These are phyloP conservation scores for Aspergillus glaucus DNA, from an alignment of 2,329 filamentous ascomycete species.

Conservation along the genomic window DNA sequence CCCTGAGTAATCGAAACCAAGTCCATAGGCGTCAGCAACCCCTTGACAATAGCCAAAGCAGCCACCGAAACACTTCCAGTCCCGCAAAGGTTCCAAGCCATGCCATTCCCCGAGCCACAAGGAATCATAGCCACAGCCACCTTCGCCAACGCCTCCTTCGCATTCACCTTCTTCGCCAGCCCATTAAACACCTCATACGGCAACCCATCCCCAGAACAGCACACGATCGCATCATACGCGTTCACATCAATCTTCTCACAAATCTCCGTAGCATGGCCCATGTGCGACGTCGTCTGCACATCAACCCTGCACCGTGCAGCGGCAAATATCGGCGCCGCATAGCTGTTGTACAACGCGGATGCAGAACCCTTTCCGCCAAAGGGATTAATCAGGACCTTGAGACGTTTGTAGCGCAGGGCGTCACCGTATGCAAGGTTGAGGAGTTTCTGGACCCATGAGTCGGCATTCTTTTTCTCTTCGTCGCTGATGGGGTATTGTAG, in stretches of 20 bases:
- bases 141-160: conserved; percentile 64
- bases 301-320: conserved; percentile 74
- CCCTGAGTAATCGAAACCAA: conserved; percentile 84
- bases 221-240: conserved; percentile 75
- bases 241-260: conserved; percentile 69
- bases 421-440: conserved; percentile 64
- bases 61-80: conserved; percentile 69
- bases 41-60: conserved; percentile 80
- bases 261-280: conserved; percentile 73
- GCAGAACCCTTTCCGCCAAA: conserved; percentile 78
- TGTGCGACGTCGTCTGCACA: conserved; percentile 62
- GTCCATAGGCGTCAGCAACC: conserved; percentile 75
- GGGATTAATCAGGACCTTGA: conserved; percentile 87
- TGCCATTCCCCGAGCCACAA: conserved; percentile 88
- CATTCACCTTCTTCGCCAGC: conserved; percentile 68
- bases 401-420: conserved; percentile 63
- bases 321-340: conserved; percentile 75
- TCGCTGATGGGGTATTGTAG: conserved; percentile 57
- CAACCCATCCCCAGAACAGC: conserved; percentile 86
- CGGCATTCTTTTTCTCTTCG: conserved; percentile 43
- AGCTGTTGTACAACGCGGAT: conserved; percentile 62
- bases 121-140: conserved; percentile 82
- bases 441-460: conserved; percentile 59
- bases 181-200: conserved; percentile 95
- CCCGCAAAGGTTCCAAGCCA: conserved; percentile 84